A percentile compares a stretch with the other conserved stretches of the same genome.
phyloP scores from a whole-genome alignment of 2,329 filamentous ascomycete species.

The Harringtonia lauricola region DNA sequence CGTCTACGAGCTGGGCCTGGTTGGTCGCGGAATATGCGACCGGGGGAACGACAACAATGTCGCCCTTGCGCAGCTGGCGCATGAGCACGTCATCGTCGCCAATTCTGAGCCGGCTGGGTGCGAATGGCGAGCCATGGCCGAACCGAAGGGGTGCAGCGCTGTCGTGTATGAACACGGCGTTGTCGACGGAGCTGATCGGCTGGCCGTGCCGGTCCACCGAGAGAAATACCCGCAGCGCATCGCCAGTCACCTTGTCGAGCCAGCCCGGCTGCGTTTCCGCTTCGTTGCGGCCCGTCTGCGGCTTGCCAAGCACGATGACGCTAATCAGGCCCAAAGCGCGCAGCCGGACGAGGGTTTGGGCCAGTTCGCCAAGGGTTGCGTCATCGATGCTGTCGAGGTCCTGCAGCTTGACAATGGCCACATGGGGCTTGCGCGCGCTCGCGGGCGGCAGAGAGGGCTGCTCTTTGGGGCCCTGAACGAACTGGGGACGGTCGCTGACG shows the following conservation, averaged over 20 bases:
- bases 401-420: conserved; percentile 79
- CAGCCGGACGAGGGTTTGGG: conserved; percentile 74
- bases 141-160: too few relatives aligned
- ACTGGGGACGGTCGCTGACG: conserved; percentile 21
- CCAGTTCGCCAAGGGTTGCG: conserved; percentile 60
- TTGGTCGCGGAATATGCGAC: conserved; percentile 29
- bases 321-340: conserved; percentile 71
- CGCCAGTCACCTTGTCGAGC: conserved; percentile 31
- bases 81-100: conserved; percentile 45
- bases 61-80: conserved; percentile 53
- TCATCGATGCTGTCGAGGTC: conserved; percentile 62
- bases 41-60: conserved; percentile 57
- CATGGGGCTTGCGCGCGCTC: conserved; percentile 41
- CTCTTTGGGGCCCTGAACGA: conserved; percentile 21
- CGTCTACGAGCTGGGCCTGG: conserved; percentile 27
- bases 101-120: conserved; percentile 25
- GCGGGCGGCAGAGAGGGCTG: conserved; percentile 16
- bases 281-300: conserved; percentile 21
- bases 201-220: conserved; percentile 62
- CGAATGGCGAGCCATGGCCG: conserved; percentile 17
- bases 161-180: conserved; percentile 31
- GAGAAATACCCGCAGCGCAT: conserved; percentile 62
- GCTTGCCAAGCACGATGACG: conserved; percentile 70
- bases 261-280: conserved; percentile 28
- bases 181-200: conserved; percentile 56